These are phyloP conservation scores for Talaromyces sp. DNA, from an alignment of 2,329 filamentous ascomycete genomes.

Conservation along the genomic window DNA sequence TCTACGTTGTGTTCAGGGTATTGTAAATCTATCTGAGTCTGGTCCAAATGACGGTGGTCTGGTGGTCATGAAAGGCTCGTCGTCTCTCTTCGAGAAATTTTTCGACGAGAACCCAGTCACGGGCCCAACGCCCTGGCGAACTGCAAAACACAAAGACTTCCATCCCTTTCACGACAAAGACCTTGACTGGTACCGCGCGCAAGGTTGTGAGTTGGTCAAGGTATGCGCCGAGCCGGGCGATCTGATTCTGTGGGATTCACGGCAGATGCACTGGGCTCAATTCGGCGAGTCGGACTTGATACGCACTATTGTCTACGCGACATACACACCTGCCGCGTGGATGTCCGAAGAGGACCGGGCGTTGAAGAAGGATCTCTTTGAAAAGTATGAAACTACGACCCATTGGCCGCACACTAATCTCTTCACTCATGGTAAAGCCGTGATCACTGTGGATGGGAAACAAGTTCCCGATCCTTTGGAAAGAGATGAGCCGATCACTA, in stretches of 20 bases:
- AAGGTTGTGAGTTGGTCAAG: conserved; percentile 15
- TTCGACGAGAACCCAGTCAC: conserved; percentile 11
- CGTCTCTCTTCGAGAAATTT: conserved; percentile 13
- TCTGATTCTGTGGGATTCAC: conserved; percentile 18
- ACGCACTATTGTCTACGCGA: conserved; percentile 14
- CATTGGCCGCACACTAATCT: conserved; percentile 19
- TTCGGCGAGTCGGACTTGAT: conserved; percentile 11
- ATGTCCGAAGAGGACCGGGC: not conserved
- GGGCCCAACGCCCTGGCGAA: conserved; percentile 4
- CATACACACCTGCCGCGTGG: conserved; percentile 11
- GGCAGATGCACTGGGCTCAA: conserved; percentile 14
- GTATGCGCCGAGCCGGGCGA: conserved; percentile 16
- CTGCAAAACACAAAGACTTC: conserved; percentile 13
- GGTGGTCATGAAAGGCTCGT: conserved; percentile 12
- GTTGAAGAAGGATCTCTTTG: conserved; percentile 12
- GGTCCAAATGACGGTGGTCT: conserved; percentile 17
- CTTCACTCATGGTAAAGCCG: conserved; percentile 10
- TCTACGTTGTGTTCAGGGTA: conserved; percentile 13
- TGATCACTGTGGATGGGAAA: conserved; percentile 9
- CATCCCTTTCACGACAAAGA: conserved; percentile 11
- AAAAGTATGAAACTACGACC: conserved; percentile 12
- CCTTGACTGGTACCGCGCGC: conserved; percentile 14
- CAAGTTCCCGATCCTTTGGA: conserved; percentile 10
- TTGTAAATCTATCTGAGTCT: conserved; percentile 13
- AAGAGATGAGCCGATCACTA: conserved; percentile 13